Evolutionary conservation across 768 basidiomycete genomes (phyloP).

Genomic region (Pleurotus citrinopileatus): DNA sequence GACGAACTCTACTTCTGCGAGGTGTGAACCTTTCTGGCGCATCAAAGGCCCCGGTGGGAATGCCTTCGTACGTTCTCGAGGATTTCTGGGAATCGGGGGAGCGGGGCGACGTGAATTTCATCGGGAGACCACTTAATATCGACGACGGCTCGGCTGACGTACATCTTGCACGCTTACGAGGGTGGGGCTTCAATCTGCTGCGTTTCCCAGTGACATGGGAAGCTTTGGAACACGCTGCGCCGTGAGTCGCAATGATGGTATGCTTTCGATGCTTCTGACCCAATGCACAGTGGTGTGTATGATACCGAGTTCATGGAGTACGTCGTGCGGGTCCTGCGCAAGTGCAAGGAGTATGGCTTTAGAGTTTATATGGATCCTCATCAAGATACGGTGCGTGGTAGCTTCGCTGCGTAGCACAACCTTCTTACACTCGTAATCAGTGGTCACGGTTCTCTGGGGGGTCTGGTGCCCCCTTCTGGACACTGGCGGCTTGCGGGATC

Average conservation of each 20-base stretch:
- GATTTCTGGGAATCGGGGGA: constrained; percentile 85
- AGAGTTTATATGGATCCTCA: constrained; percentile 93
- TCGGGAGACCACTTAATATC: constrained; percentile 76
- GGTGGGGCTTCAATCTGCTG: constrained; percentile 93
- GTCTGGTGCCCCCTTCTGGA: constrained; percentile 95
- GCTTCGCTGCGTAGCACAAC: background rate
- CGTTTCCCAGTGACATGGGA: constrained; percentile 94
- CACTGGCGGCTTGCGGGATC: constrained; percentile 85
- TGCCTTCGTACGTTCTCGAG: constrained; percentile 65
- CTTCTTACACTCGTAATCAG: constrained; percentile 32
- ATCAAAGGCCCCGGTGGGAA: constrained; percentile 75
- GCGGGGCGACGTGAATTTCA: constrained; percentile 63
- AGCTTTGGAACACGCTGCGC: constrained; percentile 88
- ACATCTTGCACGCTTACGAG: constrained; percentile 79
- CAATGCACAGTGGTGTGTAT: constrained; percentile 66
- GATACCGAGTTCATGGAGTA: constrained; percentile 94
- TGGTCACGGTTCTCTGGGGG: constrained; percentile 97
- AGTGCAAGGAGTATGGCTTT: constrained; percentile 92
- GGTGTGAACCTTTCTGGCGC: constrained; percentile 95
- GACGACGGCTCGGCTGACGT: constrained; percentile 85
- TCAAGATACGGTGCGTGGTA: constrained; percentile 80
- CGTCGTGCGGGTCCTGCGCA: constrained; percentile 78
- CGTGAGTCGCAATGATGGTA: constrained; percentile 86
- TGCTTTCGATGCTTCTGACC: constrained; percentile 10
- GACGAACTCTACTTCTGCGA: constrained; percentile 78